phyloP scores from a whole-genome alignment of 257 asterid species.

The Eustoma russellianum region DNA sequence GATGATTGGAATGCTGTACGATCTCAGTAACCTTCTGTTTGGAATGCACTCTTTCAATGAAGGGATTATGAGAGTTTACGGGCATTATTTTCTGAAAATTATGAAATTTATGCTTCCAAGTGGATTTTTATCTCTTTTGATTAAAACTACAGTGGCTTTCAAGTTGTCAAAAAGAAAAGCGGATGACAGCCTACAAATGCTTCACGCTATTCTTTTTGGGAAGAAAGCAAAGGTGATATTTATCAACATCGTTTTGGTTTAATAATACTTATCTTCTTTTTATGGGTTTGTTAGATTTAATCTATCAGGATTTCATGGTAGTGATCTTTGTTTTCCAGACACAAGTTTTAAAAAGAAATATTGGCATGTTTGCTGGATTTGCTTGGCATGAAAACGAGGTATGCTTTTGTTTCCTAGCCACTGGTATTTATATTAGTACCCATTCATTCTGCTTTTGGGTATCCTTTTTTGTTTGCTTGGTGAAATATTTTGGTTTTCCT shows the following conservation, averaged over 20 bases:
- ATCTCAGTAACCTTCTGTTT: no score
- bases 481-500: no score
- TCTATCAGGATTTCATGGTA: constrained; percentile 4
- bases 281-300: background rate
- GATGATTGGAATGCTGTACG: no score
- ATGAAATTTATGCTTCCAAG: no score
- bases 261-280: background rate
- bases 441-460: no score
- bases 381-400: constrained; percentile 90
- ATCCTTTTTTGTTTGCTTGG: no score
- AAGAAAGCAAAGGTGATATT: constrained; percentile 64
- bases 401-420: background rate
- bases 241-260: background rate
- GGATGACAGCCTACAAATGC: constrained; percentile 81
- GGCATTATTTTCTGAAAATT: no score
- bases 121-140: background rate
- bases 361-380: constrained; percentile 91
- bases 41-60: no score
- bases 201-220: constrained; percentile 79
- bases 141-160: constrained; percentile 60
- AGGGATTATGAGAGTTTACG: no score
- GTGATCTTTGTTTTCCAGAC: constrained; percentile 34
- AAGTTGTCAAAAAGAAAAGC: constrained; percentile 88
- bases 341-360: constrained; percentile 59
- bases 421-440: no score